Percentiles rank a stretch among this genome's conserved stretches.
phyloP scores from a whole-genome alignment of 2,329 filamentous ascomycete genomes.

The Ceratocystis cacaofunesta region DNA sequence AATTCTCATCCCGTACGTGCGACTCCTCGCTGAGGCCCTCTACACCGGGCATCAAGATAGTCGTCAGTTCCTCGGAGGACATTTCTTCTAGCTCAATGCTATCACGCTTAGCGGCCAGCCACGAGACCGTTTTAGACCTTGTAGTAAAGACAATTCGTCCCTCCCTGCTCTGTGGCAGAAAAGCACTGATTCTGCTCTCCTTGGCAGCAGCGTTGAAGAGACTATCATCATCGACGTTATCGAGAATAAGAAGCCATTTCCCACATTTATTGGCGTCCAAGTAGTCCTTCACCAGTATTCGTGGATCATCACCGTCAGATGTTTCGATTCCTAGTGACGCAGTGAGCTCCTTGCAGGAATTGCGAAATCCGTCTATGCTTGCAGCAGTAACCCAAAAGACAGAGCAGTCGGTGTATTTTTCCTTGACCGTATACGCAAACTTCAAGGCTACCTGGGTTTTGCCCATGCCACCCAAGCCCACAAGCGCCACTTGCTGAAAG shows the following conservation, averaged over 20 bases:
- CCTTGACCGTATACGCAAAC: not conserved
- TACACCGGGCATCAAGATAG: not conserved
- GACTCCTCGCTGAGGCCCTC: not conserved
- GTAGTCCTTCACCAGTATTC: conserved; percentile 13
- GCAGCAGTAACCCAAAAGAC: conserved; percentile 4
- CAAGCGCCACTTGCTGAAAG: not conserved
- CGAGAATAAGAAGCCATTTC: conserved; percentile 21
- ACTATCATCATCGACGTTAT: conserved; percentile 20
- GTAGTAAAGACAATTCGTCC: conserved; percentile 11
- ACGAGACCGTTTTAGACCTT: not conserved
- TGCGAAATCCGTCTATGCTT: not conserved
- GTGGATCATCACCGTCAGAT: not conserved
- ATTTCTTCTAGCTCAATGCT: not conserved
- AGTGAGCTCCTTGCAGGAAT: not conserved
- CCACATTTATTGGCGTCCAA: conserved; percentile 18
- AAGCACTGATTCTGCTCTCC: conserved; percentile 10
- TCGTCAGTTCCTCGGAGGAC: not conserved
- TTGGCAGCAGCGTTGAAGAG: not conserved
- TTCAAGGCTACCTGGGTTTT: not conserved
- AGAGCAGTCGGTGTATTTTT: not conserved
- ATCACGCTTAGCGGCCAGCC: not conserved
- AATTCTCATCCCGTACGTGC: not conserved
- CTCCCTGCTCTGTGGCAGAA: conserved; percentile 21
- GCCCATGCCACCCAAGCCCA: not conserved
- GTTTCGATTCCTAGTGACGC: not conserved